These are phyloP conservation scores for Heterobasidion occidentale DNA, from an alignment of 1,284 basidiomycete species.

Conservation along the genomic window DNA sequence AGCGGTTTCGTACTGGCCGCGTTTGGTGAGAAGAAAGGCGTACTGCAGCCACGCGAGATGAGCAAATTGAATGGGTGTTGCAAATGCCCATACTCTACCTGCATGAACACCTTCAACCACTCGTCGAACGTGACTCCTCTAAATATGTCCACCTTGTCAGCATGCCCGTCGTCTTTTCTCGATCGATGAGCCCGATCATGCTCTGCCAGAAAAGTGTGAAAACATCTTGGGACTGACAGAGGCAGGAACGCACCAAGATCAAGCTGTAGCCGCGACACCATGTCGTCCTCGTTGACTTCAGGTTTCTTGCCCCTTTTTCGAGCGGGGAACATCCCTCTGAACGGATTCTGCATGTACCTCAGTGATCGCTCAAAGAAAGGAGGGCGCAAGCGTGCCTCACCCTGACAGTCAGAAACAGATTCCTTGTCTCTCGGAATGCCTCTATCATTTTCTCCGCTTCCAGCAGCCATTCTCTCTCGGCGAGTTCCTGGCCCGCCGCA, in stretches of 20 bases:
- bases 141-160: constrained; percentile 52
- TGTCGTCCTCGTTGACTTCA: constrained; percentile 64
- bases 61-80: not conserved
- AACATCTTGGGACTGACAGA: not conserved
- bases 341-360: constrained; percentile 33
- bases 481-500: constrained; percentile 25
- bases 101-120: constrained; percentile 82
- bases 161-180: constrained; percentile 8
- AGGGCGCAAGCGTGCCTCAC: constrained; percentile 32
- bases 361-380: not conserved
- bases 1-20: constrained; percentile 59
- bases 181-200: constrained; percentile 34
- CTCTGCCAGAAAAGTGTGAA: constrained; percentile 24
- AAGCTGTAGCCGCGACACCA: constrained; percentile 70
- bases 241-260: constrained; percentile 48
- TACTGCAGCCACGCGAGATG: constrained; percentile 47
- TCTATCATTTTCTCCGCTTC: constrained; percentile 85
- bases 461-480: constrained; percentile 66
- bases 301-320: constrained; percentile 34
- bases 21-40: constrained; percentile 69
- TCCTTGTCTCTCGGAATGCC: constrained; percentile 80
- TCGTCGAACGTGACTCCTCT: constrained; percentile 80
- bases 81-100: constrained; percentile 30
- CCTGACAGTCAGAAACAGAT: constrained; percentile 72
- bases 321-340: constrained; percentile 61